Conservation (phyloP, 805 yeast species). For the Metschnikowia aberdeeniae region DNA sequence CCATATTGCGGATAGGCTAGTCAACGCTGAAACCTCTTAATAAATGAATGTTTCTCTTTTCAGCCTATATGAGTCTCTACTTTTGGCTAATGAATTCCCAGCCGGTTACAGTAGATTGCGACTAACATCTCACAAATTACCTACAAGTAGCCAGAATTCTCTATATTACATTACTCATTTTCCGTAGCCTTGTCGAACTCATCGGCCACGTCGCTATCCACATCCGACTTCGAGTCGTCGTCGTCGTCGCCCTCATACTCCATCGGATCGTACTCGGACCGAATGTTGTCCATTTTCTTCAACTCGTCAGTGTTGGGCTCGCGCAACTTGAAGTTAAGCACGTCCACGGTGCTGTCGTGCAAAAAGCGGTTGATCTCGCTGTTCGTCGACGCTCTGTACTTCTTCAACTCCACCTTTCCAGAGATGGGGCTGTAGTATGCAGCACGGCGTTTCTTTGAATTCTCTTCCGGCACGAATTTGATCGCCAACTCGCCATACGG, state of each 20-base stretch:
- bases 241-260: constrained; percentile 64
- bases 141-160: too few relatives aligned
- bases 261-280: constrained; percentile 76
- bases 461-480: constrained; percentile 44
- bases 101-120: too few relatives aligned
- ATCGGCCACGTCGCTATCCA: constrained; percentile 21
- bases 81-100: too few relatives aligned
- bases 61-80: too few relatives aligned
- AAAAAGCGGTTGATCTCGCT: constrained; percentile 51
- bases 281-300: constrained; percentile 58
- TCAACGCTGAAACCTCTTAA: too few relatives aligned
- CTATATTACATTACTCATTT: constrained; percentile 16
- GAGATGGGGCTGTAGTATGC: constrained; percentile 77
- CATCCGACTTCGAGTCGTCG: constrained; percentile 30
- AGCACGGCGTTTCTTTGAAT: constrained; percentile 40
- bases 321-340: constrained; percentile 57
- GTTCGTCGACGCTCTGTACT: constrained; percentile 69
- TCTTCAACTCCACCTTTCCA: constrained; percentile 76
- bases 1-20: too few relatives aligned
- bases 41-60: too few relatives aligned
- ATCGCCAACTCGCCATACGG: constrained; percentile 65
- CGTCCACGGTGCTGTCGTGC: constrained; percentile 56
- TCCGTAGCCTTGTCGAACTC: constrained; percentile 16
- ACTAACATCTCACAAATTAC: too few relatives aligned
- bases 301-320: constrained; percentile 72